Evolutionary conservation across 2,329 filamentous ascomycete species (phyloP), one percentile per base, ranked within the genome.

Genomic region (Bipolaris oryzae): DNA sequence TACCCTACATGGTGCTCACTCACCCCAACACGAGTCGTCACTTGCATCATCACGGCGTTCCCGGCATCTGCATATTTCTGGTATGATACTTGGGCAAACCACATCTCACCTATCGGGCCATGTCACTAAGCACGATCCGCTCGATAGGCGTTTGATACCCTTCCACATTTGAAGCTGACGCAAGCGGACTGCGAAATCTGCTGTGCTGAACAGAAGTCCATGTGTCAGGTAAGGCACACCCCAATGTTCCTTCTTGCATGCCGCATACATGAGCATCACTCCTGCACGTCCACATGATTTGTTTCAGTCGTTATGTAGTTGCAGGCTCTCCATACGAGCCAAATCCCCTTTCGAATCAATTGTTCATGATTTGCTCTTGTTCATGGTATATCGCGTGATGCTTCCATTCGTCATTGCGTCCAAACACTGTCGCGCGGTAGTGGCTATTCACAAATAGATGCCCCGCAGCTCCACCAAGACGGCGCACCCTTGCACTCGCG

Each of bases 61-160:
- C 54, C 50, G 58, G 58, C 47, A 61, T 57, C 23, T 61, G 55
- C 60, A 68, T 66, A 43, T 60, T 53, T 25, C 58, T 42, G 67
- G 70, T 70, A 72, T 66, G 68, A 57, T 55, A 39, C 28, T 54
- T 56, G 46, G 57, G 55, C 48, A 50, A 55, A 52, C n/a, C 46
- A 55, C 50, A 42, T 28, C 57, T 45, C 35, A 52, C 46, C 41
- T 48, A 9, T 35, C 52, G 62, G 50, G 52, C 53, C 49, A 49
- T 49, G 37, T 53, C 46, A 61, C 67, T 70, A 69, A 69, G 58
- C 58, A 60, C 62, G 51, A 56, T 47, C 55, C 39, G 55, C 62
- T 63, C 57, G 55, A 62, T 50, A 66, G 68, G 67, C 68, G 65
- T 66, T 63, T 42, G 57, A 71, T 70, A 72, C 69, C 64, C 69